Evolutionary conservation across 2,329 filamentous ascomycete species (phyloP), one percentile per base, ranked within the genome.

Genomic region (Pyrenophora graminea): DNA sequence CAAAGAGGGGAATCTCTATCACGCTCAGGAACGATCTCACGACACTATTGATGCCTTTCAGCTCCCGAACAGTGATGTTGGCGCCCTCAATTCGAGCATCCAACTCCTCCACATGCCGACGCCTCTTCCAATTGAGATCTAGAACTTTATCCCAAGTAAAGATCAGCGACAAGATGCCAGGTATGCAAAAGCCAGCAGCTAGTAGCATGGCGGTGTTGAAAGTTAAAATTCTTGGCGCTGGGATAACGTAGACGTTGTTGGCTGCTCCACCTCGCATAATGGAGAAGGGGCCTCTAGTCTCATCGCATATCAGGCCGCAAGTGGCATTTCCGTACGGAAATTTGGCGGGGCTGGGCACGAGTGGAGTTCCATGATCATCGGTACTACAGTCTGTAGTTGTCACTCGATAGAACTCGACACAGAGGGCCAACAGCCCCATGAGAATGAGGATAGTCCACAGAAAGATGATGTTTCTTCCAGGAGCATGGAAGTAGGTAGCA

Each of bases 131-230:
- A 51, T 86, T 86, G 42, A 80, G 79, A 53, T 86, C 79, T 2
- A 86, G 67, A 4, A 88, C 86, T 60, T 85, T 86, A 55, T 83
- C 81, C 80, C 82, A 84, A 70, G 84, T 87, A 0, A 80, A 84
- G 0, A 83, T 74, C 7, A 87, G 69, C 7, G 82, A 85, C 0
- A 88, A 69, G 8, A 88, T 79, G 1, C 85, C 83, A 0, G 85
- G 84, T 2, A 89, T 80, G 51, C 84, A 88, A 53, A 84, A 87
- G 2, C 82, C 86, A 2, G 85, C 84, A 0, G 83, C 80, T 1
- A 88, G 73, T 2, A 88, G 77, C 7, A 82, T 86, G 0, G 77
- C 82, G 0, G 83, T 79, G 39, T 80, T 79, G 62, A 87, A 87
- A 0, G 80, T 81, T 19, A 89, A 71, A 9, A 67, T 74, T 3